phyloP scores from a whole-genome alignment of 805 yeast genomes.

The Komagataella kurtzmanii region DNA sequence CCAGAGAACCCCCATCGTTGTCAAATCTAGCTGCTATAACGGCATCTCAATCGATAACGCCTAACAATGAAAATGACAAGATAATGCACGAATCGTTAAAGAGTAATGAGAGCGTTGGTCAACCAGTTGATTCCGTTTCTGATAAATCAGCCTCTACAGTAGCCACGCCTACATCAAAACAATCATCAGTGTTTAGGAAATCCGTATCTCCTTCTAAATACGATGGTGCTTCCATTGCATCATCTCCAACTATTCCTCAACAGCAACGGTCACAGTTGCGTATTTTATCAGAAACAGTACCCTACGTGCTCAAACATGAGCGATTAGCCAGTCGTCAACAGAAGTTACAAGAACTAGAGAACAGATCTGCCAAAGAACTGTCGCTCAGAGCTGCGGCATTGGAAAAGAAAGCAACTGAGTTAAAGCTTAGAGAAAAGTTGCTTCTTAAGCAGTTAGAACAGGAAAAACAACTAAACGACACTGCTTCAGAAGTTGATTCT shows the following conservation, averaged over 20 bases:
- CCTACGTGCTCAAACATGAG: conserved; percentile 73
- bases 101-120: neutral
- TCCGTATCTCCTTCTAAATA: neutral
- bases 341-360: conserved; percentile 67
- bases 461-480: neutral
- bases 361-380: conserved; percentile 62
- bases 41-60: conserved; percentile 18
- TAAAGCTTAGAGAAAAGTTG: conserved; percentile 51
- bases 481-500: neutral
- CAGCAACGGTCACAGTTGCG: conserved; percentile 49
- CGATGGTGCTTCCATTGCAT: conserved; percentile 5
- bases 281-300: conserved; percentile 72
- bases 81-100: neutral
- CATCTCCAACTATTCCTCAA: conserved; percentile 10
- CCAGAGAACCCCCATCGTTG: conserved; percentile 37
- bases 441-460: neutral
- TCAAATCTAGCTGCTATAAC: conserved; percentile 47
- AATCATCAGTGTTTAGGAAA: conserved; percentile 1
- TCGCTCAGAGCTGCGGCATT: conserved; percentile 63
- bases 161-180: neutral
- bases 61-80: conserved; percentile 5
- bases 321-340: conserved; percentile 62
- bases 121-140: neutral
- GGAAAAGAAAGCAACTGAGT: conserved; percentile 61
- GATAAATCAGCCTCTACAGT: conserved; percentile 2